Evolutionary conservation across 306 rosid species (phyloP), one percentile per base, ranked within the genome.

Genomic region (Dryas alaskensis): DNA sequence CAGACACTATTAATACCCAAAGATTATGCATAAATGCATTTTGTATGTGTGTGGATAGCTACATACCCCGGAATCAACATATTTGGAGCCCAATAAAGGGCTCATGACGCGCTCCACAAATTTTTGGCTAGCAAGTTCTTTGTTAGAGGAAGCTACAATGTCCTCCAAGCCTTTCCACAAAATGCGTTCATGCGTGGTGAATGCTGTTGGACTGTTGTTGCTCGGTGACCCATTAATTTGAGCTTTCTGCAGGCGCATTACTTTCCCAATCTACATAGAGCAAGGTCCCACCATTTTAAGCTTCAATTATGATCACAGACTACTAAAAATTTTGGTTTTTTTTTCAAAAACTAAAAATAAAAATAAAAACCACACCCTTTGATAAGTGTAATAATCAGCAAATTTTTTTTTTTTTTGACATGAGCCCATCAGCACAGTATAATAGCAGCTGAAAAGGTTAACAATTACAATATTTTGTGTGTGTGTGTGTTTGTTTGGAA

Each of bases 21-120:
- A 31, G 37, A 31, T 31, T 31, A 31, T 31, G 37, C 37, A 31
- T 31, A 31, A 31, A 31, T 31, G 37, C 37, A 31, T 31, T 31
- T 31, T 60, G 47, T 7, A 13, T 6, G 51, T 42, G 50, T 7
- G 51, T 39, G 0, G 5, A 27, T 6, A 47, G 65, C 45, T 48
- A 67, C 83, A 62, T 87, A 91, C 97, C 84, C 99, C 99, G 12
- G 92, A 59, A 84, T 92, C 98, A 44, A 95, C 93, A 48, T 60
- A 83, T 43, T 89, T 71, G 67, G 96, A 77, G 72, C 99, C 99
- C 76, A 91, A 81, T 62, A 90, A 86, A 63, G 98, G 97, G 82
- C 80, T 78, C 90, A 95, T 89, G 48, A 95, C 87, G 45, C 81
- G 87, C 76, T 75, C 76, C 44, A 88, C 90, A 69, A 70, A 95